Conservation (phyloP, 2,329 filamentous ascomycete species). For the Diaporthe longicolla region DNA sequence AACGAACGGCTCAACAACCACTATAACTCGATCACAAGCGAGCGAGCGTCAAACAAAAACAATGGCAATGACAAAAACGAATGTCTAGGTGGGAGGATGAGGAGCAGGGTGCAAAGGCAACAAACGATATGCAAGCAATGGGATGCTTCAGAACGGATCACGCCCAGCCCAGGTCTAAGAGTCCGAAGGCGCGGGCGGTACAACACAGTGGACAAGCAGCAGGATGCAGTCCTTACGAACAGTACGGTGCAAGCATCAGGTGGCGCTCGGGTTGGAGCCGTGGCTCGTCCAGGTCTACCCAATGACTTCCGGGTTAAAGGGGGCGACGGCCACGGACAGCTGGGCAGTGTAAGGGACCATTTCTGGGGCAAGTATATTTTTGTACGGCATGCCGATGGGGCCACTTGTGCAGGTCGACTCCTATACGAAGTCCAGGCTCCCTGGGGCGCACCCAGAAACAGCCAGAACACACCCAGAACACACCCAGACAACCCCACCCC, state of each 20-base stretch:
- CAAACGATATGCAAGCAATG: constrained; percentile 32
- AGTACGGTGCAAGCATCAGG: constrained; percentile 14
- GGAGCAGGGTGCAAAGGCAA: constrained; percentile 39
- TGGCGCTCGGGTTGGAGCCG: constrained; percentile 30
- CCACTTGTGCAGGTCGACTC: constrained; percentile 40
- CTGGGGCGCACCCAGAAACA: constrained; percentile 28
- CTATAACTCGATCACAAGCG: constrained; percentile 35
- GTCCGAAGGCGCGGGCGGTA: constrained; percentile 25
- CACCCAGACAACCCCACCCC: constrained; percentile 18
- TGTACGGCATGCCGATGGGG: constrained; percentile 41
- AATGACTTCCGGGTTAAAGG: constrained; percentile 22
- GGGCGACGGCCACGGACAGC: constrained; percentile 28
- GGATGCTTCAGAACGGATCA: constrained; percentile 32
- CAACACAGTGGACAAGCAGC: constrained; percentile 15
- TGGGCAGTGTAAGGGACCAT: constrained; percentile 38
- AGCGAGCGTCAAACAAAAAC: constrained; percentile 25
- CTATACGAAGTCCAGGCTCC: constrained; percentile 42
- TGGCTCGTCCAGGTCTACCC: constrained; percentile 22
- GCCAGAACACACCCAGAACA: constrained; percentile 24
- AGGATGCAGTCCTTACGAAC: constrained; percentile 4
- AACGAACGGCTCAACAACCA: constrained; percentile 22
- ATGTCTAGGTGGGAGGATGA: constrained; percentile 43
- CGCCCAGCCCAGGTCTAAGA: constrained; percentile 27
- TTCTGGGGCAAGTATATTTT: constrained; percentile 41
- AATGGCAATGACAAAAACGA: constrained; percentile 46